Percentiles rank a stretch among this genome's conserved stretches.
Evolutionary conservation across 1,284 basidiomycete genomes (phyloP).

Genomic region (Cryptococcus deneoformans): DNA sequence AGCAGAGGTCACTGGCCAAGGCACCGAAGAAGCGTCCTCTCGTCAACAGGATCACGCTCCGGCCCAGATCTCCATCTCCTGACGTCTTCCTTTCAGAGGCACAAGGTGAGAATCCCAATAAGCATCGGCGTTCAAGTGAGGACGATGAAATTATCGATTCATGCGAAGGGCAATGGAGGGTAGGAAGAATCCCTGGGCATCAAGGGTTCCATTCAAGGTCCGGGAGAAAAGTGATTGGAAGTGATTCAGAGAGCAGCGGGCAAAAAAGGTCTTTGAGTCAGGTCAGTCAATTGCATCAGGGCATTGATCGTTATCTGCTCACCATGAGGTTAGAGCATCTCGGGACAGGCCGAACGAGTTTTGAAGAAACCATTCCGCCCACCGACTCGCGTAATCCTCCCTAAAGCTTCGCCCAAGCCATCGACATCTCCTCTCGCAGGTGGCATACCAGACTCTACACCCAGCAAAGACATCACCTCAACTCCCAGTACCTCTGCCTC

Average conservation of each 20-base stretch:
- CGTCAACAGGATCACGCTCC: not conserved
- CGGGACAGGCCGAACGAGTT: conserved; percentile 18
- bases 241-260: not conserved
- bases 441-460: not conserved
- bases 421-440: not conserved
- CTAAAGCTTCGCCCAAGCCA: not conserved
- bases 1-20: not conserved
- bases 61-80: not conserved
- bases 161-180: conserved; percentile 30
- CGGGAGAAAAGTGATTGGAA: not conserved
- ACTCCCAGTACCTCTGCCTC: not conserved
- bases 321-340: conserved; percentile 14
- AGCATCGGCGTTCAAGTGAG: not conserved
- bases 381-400: conserved; percentile 13
- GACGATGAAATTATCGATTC: conserved; percentile 1
- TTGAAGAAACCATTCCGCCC: conserved; percentile 42
- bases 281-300: conserved; percentile 10
- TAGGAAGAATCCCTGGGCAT: conserved; percentile 34
- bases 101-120: not conserved
- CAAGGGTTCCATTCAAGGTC: conserved; percentile 28
- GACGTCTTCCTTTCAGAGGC: not conserved
- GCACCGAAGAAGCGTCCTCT: not conserved
- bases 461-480: not conserved
- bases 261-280: conserved; percentile 16
- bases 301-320: not conserved